Base-by-base conservation (phyloP, 1,284 basidiomycete species). In the Cutaneotrichosporon sp. region DNA sequence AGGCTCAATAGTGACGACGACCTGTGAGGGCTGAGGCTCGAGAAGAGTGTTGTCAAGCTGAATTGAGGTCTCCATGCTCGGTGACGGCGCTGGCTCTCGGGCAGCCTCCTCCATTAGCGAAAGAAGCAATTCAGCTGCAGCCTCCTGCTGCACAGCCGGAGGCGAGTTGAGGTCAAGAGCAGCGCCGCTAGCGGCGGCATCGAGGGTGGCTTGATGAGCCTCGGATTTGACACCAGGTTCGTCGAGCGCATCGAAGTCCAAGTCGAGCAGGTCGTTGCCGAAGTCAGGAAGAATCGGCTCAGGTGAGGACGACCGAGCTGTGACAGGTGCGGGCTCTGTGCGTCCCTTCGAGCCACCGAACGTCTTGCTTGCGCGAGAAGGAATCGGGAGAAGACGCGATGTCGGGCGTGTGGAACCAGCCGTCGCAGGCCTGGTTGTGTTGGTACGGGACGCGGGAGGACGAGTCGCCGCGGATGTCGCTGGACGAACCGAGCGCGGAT, bases 231-330 rank as follows among this genome's bases (percentile, higher is more conserved):
- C 38, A 24, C 5, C 24, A 20, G 22, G 22, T 26, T 49, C 25
- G 25, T 58, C 49, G 20, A 59, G 51, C 17, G 44, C 17, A 26
- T 52, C 51, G 31, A 59, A 39, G 39, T 55, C 57, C 14, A 59
- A 46, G 22, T 47, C 47, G 17, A 52, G 50, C 39, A 51, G 34
- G 37, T 55, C 32, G 46, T 43, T 9, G 20, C 27, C 43, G 32
- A 41, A 5, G 25, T 37, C 38, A n/a, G 44, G 39, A 25, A 51
- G 31, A 6, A 24, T 38, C n/a, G 25, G 41, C 9, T 25, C 32
- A 5, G 54, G 38, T 38, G 3, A 35, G 25, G 14, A 25, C n/a
- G 24, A 14, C 10, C 29, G 29, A 31, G 10, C 14, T 31, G 29
- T 31, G 29, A 19, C 10, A 22, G 26, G 16, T 10, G 41, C 41